phyloP scores from a whole-genome alignment of 2,329 filamentous ascomycete species.

The Aureobasidium sp. region DNA sequence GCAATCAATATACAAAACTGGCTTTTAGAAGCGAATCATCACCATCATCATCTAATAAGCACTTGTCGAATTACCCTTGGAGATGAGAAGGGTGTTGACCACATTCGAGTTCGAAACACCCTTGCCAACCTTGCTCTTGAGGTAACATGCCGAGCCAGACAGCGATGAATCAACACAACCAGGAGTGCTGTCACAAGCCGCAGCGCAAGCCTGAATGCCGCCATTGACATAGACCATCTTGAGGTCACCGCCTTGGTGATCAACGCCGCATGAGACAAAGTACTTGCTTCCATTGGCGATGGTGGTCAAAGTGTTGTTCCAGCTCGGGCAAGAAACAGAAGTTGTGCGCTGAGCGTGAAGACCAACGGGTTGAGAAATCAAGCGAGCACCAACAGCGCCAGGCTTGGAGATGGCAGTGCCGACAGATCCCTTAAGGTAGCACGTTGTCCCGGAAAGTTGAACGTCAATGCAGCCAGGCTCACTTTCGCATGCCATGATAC shows the following conservation, averaged over 20 bases:
- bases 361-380: constrained; percentile 14
- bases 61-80: constrained; percentile 4
- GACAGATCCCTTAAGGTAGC: constrained; percentile 26
- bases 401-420: constrained; percentile 16
- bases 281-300: constrained; percentile 20
- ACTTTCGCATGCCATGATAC: constrained; percentile 23
- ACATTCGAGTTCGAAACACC: constrained; percentile 19
- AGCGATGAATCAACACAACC: constrained; percentile 30
- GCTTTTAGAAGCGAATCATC: not conserved
- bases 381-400: constrained; percentile 19
- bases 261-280: constrained; percentile 28
- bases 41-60: not conserved
- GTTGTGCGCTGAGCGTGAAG: not conserved
- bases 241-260: constrained; percentile 28
- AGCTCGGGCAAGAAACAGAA: constrained; percentile 20
- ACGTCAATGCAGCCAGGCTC: constrained; percentile 24
- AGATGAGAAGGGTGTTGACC: not conserved
- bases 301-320: constrained; percentile 19
- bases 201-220: constrained; percentile 26
- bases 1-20: not conserved
- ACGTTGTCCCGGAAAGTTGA: constrained; percentile 23
- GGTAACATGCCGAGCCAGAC: constrained; percentile 27
- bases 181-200: constrained; percentile 25
- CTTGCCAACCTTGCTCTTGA: constrained; percentile 25
- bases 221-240: constrained; percentile 19